Percentiles rank a stretch among this genome's conserved stretches.
phyloP scores from a whole-genome alignment of 2,329 filamentous ascomycete genomes.

The Sclerotinia nivalis region DNA sequence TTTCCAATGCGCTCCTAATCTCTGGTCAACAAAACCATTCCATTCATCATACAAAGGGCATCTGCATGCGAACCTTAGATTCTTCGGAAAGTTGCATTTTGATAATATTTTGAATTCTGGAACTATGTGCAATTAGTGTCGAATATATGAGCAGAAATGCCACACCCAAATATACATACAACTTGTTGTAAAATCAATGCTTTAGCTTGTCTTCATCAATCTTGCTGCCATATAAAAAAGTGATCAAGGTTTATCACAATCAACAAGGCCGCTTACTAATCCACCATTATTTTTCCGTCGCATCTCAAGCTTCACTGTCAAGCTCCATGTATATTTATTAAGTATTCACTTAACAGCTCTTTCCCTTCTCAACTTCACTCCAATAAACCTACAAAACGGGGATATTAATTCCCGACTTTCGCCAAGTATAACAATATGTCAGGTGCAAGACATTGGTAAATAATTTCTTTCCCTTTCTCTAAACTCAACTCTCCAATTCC shows the following conservation, averaged over 20 bases:
- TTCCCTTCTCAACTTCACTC: not conserved
- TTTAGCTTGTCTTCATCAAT: constrained; percentile 15
- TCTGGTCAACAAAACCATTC: constrained; percentile 29
- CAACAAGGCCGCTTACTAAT: constrained; percentile 21
- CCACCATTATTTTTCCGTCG: constrained; percentile 23
- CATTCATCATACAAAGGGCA: not conserved
- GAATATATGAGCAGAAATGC: not conserved
- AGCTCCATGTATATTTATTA: constrained; percentile 6
- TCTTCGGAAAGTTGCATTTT: constrained; percentile 77
- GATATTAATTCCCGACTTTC: not conserved
- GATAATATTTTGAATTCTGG: constrained; percentile 23
- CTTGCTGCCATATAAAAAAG: constrained; percentile 23
- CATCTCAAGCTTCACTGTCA: constrained; percentile 25
- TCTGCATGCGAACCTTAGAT: constrained; percentile 70
- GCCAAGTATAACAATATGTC: constrained; percentile 41
- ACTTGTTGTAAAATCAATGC: constrained; percentile 11
- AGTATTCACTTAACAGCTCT: not conserved
- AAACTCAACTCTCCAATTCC: constrained; percentile 8
- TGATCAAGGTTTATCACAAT: constrained; percentile 24
- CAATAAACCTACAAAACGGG: not conserved
- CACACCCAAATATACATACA: constrained; percentile 1
- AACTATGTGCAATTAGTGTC: not conserved
- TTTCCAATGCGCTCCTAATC: constrained; percentile 92
- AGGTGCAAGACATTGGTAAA: constrained; percentile 68
- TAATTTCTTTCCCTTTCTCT: not conserved